Conservation (phyloP, 169 alveolate species). For the Eimeria maxima region DNA sequence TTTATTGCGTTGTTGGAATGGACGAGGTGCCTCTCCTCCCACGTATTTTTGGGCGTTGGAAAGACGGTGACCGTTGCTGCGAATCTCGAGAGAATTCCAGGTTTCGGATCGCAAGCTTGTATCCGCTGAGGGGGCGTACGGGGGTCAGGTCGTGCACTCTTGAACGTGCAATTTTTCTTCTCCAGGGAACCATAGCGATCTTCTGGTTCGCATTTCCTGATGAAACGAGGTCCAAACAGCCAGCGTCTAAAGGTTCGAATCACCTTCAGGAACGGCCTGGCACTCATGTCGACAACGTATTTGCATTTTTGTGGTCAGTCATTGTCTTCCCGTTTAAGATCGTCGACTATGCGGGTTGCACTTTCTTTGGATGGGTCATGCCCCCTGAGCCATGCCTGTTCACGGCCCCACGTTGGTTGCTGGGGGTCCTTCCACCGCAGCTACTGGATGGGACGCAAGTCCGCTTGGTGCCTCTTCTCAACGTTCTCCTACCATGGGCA, state of each 20-base stretch:
- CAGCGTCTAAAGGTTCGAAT: background rate
- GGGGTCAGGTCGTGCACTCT: constrained; percentile 31
- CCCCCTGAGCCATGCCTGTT: constrained; percentile 1
- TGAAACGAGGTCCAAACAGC: constrained; percentile 28
- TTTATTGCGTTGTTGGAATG: constrained; percentile 31
- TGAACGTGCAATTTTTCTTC: constrained; percentile 11
- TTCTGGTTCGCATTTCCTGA: constrained; percentile 48
- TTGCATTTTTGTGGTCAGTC: constrained; percentile 27
- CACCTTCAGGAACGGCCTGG: background rate
- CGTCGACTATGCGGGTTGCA: constrained; percentile 27
- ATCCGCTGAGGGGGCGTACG: constrained; percentile 25
- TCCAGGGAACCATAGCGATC: constrained; percentile 27
- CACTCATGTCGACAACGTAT: background rate
- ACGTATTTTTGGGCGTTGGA: background rate
- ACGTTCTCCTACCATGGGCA: constrained; percentile 49
- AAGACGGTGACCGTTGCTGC: background rate
- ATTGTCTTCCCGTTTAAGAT: background rate
- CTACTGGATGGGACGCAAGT: constrained; percentile 28
- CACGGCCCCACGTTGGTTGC: constrained; percentile 44
- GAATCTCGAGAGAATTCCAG: background rate
- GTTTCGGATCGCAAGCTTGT: constrained; percentile 48
- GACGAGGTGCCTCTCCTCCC: constrained; percentile 36
- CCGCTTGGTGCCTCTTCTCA: constrained; percentile 49
- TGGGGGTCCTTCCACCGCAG: constrained; percentile 28
- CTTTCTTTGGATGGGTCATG: background rate